A percentile compares a stretch with the other conserved stretches of the same genome.
phyloP scores from a whole-genome alignment of 1,284 basidiomycete species.

The Anthracocystis panici-leucophaei region DNA sequence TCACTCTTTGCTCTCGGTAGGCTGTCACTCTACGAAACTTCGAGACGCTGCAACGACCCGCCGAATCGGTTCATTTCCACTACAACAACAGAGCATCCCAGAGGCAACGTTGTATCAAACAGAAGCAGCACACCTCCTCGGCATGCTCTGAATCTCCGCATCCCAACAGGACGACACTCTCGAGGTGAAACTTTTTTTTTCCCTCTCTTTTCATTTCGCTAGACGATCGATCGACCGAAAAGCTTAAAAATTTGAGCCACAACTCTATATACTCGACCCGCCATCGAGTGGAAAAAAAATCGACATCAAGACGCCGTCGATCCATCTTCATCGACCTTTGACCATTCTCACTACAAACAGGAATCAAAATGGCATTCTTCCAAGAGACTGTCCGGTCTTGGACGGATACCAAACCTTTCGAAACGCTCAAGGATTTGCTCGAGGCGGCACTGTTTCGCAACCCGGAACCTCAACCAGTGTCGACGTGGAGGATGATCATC shows the following conservation, averaged over 20 bases:
- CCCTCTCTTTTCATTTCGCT: not conserved
- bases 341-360: not conserved
- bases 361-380: slow-evolving; percentile 19
- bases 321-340: not conserved
- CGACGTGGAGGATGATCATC: slow-evolving; percentile 34
- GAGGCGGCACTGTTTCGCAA: slow-evolving; percentile 35
- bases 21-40: no score
- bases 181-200: not conserved
- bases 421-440: slow-evolving; percentile 14
- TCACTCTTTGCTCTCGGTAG: no score
- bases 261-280: not conserved
- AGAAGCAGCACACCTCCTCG: not conserved
- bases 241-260: not conserved
- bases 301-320: not conserved
- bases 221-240: not conserved
- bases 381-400: slow-evolving; percentile 12
- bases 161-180: not conserved
- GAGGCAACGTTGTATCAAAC: not conserved
- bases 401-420: slow-evolving; percentile 8
- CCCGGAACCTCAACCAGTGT: slow-evolving; percentile 31
- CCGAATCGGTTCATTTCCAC: no score
- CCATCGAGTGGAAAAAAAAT: no score
- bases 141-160: slow-evolving; percentile 7
- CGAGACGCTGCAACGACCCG: no score
- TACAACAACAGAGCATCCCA: not conserved